A percentile compares a stretch with the other conserved stretches of the same genome.
phyloP scores from a whole-genome alignment of 257 asterid genomes.

The Gardenia jasminoides region DNA sequence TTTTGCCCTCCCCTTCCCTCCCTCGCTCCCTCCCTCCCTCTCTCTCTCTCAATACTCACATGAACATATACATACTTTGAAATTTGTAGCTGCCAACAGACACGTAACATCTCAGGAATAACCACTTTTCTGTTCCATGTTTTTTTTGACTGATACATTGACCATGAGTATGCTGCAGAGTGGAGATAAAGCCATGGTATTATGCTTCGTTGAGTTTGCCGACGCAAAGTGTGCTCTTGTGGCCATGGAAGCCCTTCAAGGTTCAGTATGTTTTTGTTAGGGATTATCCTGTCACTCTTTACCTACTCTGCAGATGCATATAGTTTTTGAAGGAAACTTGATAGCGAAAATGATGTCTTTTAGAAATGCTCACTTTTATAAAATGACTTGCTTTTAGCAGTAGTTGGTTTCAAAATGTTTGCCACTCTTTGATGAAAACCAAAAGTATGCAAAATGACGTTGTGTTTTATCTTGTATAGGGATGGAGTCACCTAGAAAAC shows the following conservation, averaged over 20 bases:
- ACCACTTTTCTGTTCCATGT: not conserved
- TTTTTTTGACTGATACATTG: not conserved
- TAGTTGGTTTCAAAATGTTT: not conserved
- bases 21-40: not conserved
- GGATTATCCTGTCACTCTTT: not conserved
- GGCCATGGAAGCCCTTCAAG: conserved; percentile 83
- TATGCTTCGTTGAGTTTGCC: conserved; percentile 76
- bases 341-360: not conserved
- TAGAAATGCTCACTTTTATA: not conserved
- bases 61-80: not conserved
- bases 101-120: not conserved
- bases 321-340: not conserved
- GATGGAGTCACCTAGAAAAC: not conserved
- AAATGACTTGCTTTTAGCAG: not conserved
- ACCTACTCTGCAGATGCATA: not conserved
- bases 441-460: not conserved
- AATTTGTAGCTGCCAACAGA: not conserved
- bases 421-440: not conserved
- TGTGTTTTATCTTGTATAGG: not conserved
- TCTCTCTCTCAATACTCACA: not conserved
- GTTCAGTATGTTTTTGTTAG: conserved; percentile 25
- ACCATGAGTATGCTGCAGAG: conserved; percentile 36
- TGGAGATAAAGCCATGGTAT: conserved; percentile 72
- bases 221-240: conserved; percentile 70
- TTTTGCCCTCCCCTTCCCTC: not conserved